Evolutionary conservation across 192 early-diverging fungal genomes (phyloP).

Genomic region (Coemansia sp.): DNA sequence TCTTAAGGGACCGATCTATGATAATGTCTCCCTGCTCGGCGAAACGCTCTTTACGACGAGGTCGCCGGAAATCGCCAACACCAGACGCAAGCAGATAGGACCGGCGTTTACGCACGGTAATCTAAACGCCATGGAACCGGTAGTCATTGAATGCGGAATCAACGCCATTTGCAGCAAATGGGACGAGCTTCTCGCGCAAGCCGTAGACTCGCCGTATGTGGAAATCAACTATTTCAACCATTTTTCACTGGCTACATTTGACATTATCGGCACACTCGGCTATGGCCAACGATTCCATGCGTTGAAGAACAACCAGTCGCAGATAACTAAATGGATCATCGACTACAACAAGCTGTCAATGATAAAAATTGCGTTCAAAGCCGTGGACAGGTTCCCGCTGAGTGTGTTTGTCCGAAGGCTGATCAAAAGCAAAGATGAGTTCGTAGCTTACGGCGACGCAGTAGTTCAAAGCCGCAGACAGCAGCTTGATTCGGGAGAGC

Average conservation of each 20-base stretch:
- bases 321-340: slow-evolving; percentile 25
- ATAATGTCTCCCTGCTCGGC: slow-evolving; percentile 10
- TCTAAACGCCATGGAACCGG: slow-evolving; percentile 28
- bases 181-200: slow-evolving; percentile 9
- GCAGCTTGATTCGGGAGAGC: background rate
- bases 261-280: slow-evolving; percentile 30
- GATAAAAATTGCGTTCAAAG: background rate
- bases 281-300: slow-evolving; percentile 42
- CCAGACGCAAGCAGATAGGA: slow-evolving; percentile 9
- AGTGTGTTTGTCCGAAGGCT: background rate
- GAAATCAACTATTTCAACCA: slow-evolving; percentile 26
- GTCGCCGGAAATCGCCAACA: slow-evolving; percentile 1
- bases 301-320: slow-evolving; percentile 15
- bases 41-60: slow-evolving; percentile 14
- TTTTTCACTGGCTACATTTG: slow-evolving; percentile 29
- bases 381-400: background rate
- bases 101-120: slow-evolving; percentile 10
- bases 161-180: slow-evolving; percentile 26
- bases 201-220: background rate
- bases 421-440: slow-evolving; percentile 20
- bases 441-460: slow-evolving; percentile 23
- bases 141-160: slow-evolving; percentile 34
- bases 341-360: slow-evolving; percentile 15
- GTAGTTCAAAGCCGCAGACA: slow-evolving; percentile 24
- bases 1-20: slow-evolving; percentile 32